Evolutionary conservation across 2,329 filamentous ascomycete genomes (phyloP).

Genomic region (Rhynchosporium agropyri): DNA sequence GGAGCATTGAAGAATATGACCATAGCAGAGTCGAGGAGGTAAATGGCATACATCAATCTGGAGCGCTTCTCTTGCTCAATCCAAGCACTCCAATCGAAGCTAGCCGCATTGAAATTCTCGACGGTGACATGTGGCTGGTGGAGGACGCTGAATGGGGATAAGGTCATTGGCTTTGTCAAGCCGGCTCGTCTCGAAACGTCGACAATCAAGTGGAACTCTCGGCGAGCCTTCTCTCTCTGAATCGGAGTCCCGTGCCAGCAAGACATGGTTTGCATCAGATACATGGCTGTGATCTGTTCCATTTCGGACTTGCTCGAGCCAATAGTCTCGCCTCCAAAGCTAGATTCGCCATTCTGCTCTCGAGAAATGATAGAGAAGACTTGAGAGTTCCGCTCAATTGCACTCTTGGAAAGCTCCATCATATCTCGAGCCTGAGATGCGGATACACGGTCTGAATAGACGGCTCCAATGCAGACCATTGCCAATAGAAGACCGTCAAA

Average conservation of each 20-base stretch:
- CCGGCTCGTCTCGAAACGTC: slow-evolving; percentile 59
- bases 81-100: slow-evolving; percentile 69
- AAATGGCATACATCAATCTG: slow-evolving; percentile 66
- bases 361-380: slow-evolving; percentile 52
- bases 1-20: slow-evolving; percentile 72
- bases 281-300: slow-evolving; percentile 69
- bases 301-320: slow-evolving; percentile 50
- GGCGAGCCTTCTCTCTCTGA: slow-evolving; percentile 65
- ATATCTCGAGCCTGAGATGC: slow-evolving; percentile 66
- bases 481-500: slow-evolving; percentile 68
- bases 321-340: slow-evolving; percentile 46
- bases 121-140: slow-evolving; percentile 58
- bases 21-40: slow-evolving; percentile 65
- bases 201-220: slow-evolving; percentile 59
- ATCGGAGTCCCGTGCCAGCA: slow-evolving; percentile 70
- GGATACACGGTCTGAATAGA: slow-evolving; percentile 68
- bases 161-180: slow-evolving; percentile 56
- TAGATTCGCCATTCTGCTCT: slow-evolving; percentile 44
- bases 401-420: slow-evolving; percentile 64
- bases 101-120: slow-evolving; percentile 50
- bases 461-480: slow-evolving; percentile 74
- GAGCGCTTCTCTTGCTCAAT: slow-evolving; percentile 71
- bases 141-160: slow-evolving; percentile 58
- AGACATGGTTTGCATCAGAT: slow-evolving; percentile 63
- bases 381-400: slow-evolving; percentile 58